A percentile compares a stretch with the other conserved stretches of the same genome.
Evolutionary conservation across 768 basidiomycete genomes (phyloP).

Genomic region (Multifurca ochricompacta): DNA sequence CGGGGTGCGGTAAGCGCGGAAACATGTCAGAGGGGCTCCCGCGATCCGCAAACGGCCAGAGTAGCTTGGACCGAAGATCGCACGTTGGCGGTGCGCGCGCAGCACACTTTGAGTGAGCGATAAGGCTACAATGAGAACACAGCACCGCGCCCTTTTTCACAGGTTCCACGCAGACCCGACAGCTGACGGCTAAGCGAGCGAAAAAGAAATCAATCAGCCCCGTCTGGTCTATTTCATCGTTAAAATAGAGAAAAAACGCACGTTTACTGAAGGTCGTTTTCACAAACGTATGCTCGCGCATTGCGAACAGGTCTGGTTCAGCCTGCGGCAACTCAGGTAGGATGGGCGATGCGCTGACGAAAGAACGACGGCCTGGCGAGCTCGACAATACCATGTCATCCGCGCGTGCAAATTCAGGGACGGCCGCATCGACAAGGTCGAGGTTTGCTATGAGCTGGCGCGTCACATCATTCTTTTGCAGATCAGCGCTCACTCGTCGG

Average conservation of each 20-base stretch:
- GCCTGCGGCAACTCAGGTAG: conserved; percentile 23
- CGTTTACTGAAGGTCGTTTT: conserved; percentile 91
- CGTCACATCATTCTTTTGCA: conserved; percentile 62
- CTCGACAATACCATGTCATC: conserved; percentile 19
- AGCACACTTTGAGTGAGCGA: conserved; percentile 76
- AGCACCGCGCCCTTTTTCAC: conserved; percentile 85
- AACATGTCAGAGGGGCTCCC: conserved; percentile 51
- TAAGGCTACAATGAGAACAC: conserved; percentile 84
- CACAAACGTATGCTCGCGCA: conserved; percentile 75
- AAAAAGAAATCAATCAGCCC: conserved; percentile 1
- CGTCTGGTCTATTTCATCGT: neutral
- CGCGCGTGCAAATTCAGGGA: conserved; percentile 10
- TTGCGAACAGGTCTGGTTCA: conserved; percentile 38
- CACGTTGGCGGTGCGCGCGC: conserved; percentile 69
- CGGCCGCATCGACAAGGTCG: conserved; percentile 35
- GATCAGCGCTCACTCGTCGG: conserved; percentile 80
- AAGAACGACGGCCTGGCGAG: conserved; percentile 17
- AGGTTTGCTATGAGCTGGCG: conserved; percentile 40
- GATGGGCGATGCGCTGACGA: neutral
- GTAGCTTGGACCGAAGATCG: conserved; percentile 73
- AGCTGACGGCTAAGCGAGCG: conserved; percentile 59
- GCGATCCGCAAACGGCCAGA: conserved; percentile 67
- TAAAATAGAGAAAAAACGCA: conserved; percentile 34
- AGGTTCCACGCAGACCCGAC: conserved; percentile 70
- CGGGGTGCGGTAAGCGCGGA: conserved; percentile 39